Evolutionary conservation across 768 basidiomycete genomes (phyloP), one percentile per base, ranked within the genome.

Genomic region (Glaciozyma antarctica): DNA sequence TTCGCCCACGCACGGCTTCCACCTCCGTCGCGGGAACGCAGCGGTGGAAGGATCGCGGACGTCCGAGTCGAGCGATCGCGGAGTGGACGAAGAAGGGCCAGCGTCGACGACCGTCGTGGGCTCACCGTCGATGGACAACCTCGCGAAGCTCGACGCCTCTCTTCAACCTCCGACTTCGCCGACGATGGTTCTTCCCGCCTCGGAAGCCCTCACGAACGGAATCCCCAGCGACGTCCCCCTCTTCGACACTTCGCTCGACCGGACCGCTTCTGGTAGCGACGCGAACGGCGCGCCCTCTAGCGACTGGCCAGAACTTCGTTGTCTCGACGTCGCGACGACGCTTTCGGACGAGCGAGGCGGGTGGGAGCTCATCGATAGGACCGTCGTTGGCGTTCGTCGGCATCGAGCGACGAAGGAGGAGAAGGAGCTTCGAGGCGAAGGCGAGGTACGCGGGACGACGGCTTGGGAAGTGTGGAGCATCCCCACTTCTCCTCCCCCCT

Each of bases 321-420:
- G 45, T 30, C 44, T 15, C 32, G 30, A 47, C 77, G 7, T 80
- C 73, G 51, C 68, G 74, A 53, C 76, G 78, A 43, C 81, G 82
- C 2, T 21, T 12, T 24, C 67, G 44, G 65, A 68, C 70, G 88
- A 91, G 64, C 81, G 88, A 58, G 88, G 90, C 17, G 81, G 82
- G 5, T 93, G 90, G 90, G 87, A 85, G 69, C 75, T 86, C 26
- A 75, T 79, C 48, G 79, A 77, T 28, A 79, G 77, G 58, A 78
- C 38, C 19, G 41, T 86, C 61, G 77, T 90, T 13, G 90, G 90
- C 17, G 77, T 92, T 22, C 82, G 88, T 21, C 81, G 88, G 15
- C 53, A 30, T 10, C 53, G 53, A 5, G 53, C 53, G 43, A 58
- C 43, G 24, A 28, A 28, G 26, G 15, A 22, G 43, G 57, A 44